Evolutionary conservation across 2,329 filamentous ascomycete genomes (phyloP), one percentile per base, ranked within the genome.

Genomic region (Sporothrix dimorphospora): DNA sequence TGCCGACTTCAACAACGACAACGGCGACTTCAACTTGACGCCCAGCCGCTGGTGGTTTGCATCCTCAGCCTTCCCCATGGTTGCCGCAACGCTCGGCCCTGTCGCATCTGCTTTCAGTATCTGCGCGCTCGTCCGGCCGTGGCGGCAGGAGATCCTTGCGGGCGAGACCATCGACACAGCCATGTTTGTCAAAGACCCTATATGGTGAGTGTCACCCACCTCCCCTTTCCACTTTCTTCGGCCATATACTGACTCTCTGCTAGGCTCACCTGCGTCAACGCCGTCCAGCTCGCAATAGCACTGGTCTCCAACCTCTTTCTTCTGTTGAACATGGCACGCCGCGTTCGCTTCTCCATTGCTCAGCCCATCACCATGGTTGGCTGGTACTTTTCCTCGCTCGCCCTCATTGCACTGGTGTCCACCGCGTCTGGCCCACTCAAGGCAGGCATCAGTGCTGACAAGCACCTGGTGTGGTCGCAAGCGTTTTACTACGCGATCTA

Each of bases 101-200:
- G 88, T 97, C 11, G 94, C 94, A 2, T 97, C 94, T 72, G 90
- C 96, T 40, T 92, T 96, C 81, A 95, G 92, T 72, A 94, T 97
- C 72, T 94, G 92, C 74, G 93, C 94, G 8, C 85, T 97, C n/a
- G 92, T 93, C 1, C 90, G 89, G 38, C 89, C 89, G 27, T 97
- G 94, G 94, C 86, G 92, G 73, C 87, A 91, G 78, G 83, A 84
- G 66, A 81, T 87, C 5, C 79, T 80, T 0, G 83, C 85, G 0
- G 82, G 83, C 0, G 82, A 85, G 5, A 79, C 85, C 1, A 78
- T 86, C 6, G 81, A 86, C 11, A 77, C 83, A 1, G 90, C 88
- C 0, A 45, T 75, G 1, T 88, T 87, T 30, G 85, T 92, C 71
- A 53, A 75, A 0, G 94, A 97, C 79, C 94, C 94, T 0, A 75